A percentile compares a stretch with the other conserved stretches of the same genome.
Conservation (phyloP, 2,329 filamentous ascomycete species). For the Sarocladiaceae sp. region DNA sequence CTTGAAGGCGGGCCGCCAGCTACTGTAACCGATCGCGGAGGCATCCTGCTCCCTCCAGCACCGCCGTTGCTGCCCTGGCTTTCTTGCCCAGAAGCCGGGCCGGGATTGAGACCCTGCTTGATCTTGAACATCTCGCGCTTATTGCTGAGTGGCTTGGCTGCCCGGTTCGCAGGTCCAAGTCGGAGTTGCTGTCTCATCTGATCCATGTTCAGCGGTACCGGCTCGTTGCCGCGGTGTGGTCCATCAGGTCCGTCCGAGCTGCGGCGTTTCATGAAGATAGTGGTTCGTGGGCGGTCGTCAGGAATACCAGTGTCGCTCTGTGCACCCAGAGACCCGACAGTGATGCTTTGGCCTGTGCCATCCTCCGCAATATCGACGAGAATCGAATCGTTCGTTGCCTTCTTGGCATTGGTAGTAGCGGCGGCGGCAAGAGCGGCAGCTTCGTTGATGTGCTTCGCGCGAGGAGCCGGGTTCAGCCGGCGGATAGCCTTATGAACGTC, state of each 20-base stretch:
- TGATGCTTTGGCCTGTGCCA: slow-evolving; percentile 24
- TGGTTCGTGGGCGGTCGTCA: slow-evolving; percentile 42
- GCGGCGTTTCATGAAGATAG: slow-evolving; percentile 55
- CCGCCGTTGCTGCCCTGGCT: slow-evolving; percentile 7
- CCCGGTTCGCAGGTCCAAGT: slow-evolving; percentile 61
- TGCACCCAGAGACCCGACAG: slow-evolving; percentile 28
- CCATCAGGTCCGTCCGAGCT: slow-evolving; percentile 50
- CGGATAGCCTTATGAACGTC: slow-evolving; percentile 98
- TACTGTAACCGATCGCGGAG: slow-evolving; percentile 17
- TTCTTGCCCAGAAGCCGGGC: slow-evolving; percentile 6
- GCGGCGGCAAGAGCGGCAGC: slow-evolving; percentile 25
- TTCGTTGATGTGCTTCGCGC: slow-evolving; percentile 50
- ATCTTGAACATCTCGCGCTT: slow-evolving; percentile 62
- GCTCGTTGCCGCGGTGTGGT: slow-evolving; percentile 33
- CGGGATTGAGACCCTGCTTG: slow-evolving; percentile 38
- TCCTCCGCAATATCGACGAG: slow-evolving; percentile 36
- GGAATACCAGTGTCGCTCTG: slow-evolving; percentile 32
- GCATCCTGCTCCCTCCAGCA: slow-evolving; percentile 16
- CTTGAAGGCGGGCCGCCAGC: slow-evolving; percentile 11
- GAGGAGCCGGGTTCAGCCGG: slow-evolving; percentile 77
- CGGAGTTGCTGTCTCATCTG: slow-evolving; percentile 60
- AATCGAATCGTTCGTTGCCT: slow-evolving; percentile 19
- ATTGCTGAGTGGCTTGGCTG: slow-evolving; percentile 52
- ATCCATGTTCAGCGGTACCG: slow-evolving; percentile 50
- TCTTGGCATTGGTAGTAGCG: slow-evolving; percentile 18